Evolutionary conservation across 1,284 basidiomycete species (phyloP).

Genomic region (Macrocystidia cucumis): DNA sequence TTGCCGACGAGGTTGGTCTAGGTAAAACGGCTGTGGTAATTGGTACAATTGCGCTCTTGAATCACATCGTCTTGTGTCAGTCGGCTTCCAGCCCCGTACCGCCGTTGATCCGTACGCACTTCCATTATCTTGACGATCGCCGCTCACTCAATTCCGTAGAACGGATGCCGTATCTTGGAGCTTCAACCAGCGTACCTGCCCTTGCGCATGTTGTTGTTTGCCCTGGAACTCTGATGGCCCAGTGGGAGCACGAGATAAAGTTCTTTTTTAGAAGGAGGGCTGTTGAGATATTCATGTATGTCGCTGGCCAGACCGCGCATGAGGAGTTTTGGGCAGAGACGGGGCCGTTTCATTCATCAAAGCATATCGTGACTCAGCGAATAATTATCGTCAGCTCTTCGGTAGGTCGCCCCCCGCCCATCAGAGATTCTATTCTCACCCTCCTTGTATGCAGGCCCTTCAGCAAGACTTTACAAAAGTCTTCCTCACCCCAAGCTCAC

Average conservation of each 20-base stretch:
- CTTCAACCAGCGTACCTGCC: neutral
- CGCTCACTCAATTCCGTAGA: constrained; percentile 6
- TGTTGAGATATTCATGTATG: constrained; percentile 18
- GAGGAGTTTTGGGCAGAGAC: constrained; percentile 15
- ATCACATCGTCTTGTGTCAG: constrained; percentile 8
- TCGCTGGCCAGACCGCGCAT: constrained; percentile 5
- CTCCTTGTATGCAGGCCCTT: constrained; percentile 8
- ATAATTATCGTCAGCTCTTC: constrained; percentile 20
- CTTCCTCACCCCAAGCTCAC: constrained; percentile 2
- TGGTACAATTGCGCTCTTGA: constrained; percentile 14
- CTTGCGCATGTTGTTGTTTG: constrained; percentile 9
- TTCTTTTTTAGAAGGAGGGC: constrained; percentile 1
- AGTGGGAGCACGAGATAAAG: constrained; percentile 10
- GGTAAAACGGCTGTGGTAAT: constrained; percentile 20
- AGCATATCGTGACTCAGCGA: constrained; percentile 9
- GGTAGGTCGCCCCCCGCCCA: constrained; percentile 11
- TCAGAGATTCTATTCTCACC: too few relatives aligned
- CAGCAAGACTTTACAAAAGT: constrained; percentile 9
- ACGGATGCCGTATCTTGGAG: neutral
- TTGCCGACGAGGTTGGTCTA: constrained; percentile 23
- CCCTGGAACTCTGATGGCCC: constrained; percentile 7
- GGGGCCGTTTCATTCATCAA: constrained; percentile 13
- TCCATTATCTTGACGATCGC: neutral
- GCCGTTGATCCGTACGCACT: constrained; percentile 14
- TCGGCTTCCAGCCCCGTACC: constrained; percentile 7